Percentiles rank a stretch among this genome's conserved stretches.
Conservation (phyloP, 192 early-diverging fungal species). For the Backusella mclennaniae region DNA sequence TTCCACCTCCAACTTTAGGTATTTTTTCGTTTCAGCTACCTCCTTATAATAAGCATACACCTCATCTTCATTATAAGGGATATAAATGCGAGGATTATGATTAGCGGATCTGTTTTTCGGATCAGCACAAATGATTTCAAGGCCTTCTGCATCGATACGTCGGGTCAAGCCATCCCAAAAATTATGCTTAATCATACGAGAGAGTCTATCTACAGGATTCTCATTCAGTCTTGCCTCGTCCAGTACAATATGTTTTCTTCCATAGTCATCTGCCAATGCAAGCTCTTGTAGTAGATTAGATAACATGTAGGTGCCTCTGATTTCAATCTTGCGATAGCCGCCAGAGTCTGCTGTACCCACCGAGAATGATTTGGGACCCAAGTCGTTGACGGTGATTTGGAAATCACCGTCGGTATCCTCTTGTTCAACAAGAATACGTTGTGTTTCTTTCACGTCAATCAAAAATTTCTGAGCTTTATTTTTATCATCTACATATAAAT, state of each 20-base stretch:
- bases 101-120: constrained; percentile 87
- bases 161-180: constrained; percentile 97
- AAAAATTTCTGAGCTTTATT: constrained; percentile 70
- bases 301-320: constrained; percentile 95
- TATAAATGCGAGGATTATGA: constrained; percentile 84
- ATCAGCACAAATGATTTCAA: constrained; percentile 90
- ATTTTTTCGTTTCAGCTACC: constrained; percentile 60
- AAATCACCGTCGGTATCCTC: constrained; percentile 96
- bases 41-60: constrained; percentile 79
- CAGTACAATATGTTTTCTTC: constrained; percentile 83
- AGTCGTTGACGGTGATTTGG: constrained; percentile 93
- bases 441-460: constrained; percentile 82
- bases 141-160: constrained; percentile 78
- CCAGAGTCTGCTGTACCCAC: constrained; percentile 84
- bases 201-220: constrained; percentile 90
- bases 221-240: constrained; percentile 91
- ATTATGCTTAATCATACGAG: constrained; percentile 85
- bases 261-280: constrained; percentile 87
- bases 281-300: constrained; percentile 97
- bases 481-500: constrained; percentile 33
- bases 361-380: constrained; percentile 88
- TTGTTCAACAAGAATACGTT: constrained; percentile 78
- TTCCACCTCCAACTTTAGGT: constrained; percentile 78
- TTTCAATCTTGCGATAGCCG: constrained; percentile 84
- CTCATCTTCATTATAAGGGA: constrained; percentile 83